Conservation (phyloP, 208 protist species). For the Leishmania turanica region DNA sequence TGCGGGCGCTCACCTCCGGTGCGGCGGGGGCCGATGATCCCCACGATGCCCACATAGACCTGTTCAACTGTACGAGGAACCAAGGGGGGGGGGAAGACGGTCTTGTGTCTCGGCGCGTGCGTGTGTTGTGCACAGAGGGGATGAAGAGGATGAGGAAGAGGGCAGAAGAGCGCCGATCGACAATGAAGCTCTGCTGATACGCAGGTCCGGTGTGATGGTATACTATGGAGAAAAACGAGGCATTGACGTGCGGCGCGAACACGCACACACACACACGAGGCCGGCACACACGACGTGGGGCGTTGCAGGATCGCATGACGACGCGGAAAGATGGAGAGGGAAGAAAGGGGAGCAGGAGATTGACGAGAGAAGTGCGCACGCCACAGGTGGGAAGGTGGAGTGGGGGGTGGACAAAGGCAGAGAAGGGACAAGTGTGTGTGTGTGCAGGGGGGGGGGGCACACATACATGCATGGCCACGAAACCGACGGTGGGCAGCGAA, state of each 20-base stretch:
- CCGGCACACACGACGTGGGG: background rate
- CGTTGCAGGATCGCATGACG: background rate
- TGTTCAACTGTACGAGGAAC: slow-evolving; percentile 2
- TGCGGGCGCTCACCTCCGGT: slow-evolving; percentile 1
- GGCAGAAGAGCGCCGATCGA: background rate
- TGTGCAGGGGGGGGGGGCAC: too few relatives aligned
- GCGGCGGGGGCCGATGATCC: background rate
- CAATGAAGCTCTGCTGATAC: background rate
- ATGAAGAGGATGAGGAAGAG: background rate
- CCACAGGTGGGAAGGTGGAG: background rate
- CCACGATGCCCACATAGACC: slow-evolving; percentile 31
- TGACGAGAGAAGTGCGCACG: background rate
- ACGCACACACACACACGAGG: background rate
- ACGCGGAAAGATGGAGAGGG: background rate
- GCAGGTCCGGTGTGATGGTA: background rate
- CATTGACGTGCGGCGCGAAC: background rate
- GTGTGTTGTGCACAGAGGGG: background rate
- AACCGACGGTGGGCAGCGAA: too few relatives aligned
- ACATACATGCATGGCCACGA: too few relatives aligned
- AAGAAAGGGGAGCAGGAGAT: background rate
- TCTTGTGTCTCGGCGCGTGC: background rate
- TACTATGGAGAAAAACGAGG: background rate
- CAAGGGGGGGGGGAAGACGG: background rate
- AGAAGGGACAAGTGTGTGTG: too few relatives aligned
- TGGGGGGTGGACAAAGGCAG: too few relatives aligned